Evolutionary conservation across 345 rosid species (phyloP).

Genomic region (Cardamine chenopodiifolia): DNA sequence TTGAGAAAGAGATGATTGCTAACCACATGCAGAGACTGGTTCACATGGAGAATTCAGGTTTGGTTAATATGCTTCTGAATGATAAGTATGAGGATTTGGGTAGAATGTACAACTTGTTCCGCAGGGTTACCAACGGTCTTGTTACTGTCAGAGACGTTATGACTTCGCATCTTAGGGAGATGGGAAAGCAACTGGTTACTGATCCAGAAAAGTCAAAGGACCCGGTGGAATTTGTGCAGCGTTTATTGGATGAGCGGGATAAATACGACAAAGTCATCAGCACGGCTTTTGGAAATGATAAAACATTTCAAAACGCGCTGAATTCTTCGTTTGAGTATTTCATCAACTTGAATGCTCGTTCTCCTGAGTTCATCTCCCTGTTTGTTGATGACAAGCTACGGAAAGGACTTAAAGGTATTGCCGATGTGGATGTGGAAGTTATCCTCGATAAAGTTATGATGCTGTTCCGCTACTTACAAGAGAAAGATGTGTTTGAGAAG

Average conservation of each 20-base stretch:
- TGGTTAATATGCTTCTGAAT: slow-evolving; percentile 91
- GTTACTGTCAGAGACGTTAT: slow-evolving; percentile 73
- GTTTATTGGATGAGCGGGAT: slow-evolving; percentile 86
- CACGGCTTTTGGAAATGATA: slow-evolving; percentile 77
- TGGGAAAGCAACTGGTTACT: slow-evolving; percentile 87
- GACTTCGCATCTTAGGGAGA: slow-evolving; percentile 92
- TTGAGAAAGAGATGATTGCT: slow-evolving; percentile 98
- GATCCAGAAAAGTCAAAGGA: slow-evolving; percentile 94
- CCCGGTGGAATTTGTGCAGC: slow-evolving; percentile 95
- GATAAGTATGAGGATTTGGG: slow-evolving; percentile 88
- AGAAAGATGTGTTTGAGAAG: slow-evolving; percentile 96
- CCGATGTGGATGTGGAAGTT: slow-evolving; percentile 90
- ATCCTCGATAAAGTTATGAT: slow-evolving; percentile 98
- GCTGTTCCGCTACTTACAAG: slow-evolving; percentile 98
- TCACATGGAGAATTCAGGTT: slow-evolving; percentile 97
- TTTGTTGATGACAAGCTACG: slow-evolving; percentile 94
- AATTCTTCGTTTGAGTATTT: slow-evolving; percentile 93
- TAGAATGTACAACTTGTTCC: slow-evolving; percentile 89
- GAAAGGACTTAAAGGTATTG: slow-evolving; percentile 86
- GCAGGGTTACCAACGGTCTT: slow-evolving; percentile 84
- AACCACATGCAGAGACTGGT: slow-evolving; percentile 96
- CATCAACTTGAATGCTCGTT: slow-evolving; percentile 86
- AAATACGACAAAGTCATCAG: slow-evolving; percentile 78
- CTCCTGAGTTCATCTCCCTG: slow-evolving; percentile 94
- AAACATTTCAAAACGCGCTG: slow-evolving; percentile 93